Base-by-base conservation (phyloP, 1,139 yeast genomes). In the Spathaspora sp. region DNA sequence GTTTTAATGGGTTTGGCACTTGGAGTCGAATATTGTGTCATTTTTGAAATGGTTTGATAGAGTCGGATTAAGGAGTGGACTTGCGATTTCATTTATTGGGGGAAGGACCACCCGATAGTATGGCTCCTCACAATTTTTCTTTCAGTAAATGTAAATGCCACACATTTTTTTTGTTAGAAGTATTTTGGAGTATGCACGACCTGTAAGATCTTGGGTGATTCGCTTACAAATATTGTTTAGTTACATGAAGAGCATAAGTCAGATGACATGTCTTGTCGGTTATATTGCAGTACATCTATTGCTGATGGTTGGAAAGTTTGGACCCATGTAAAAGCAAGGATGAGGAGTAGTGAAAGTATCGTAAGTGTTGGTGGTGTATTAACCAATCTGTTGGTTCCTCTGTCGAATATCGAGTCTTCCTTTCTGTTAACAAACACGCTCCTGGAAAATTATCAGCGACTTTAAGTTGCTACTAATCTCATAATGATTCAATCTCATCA, bases 1-100 rank as follows among this genome's bases (percentile, higher is more conserved):
- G 58, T 53, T 42, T 45, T 50, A 27, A 53, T 51, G 2, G 49
- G 43, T 17, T 38, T 34, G 43, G 9, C 13, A 2, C 5, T 43
- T 16, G 3, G 34, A 4, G 34, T 18, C 11, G 20, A 37, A 15
- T 15, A 11, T 36, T 29, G 29, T 7, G 49, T 39, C 49, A 46
- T 48, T 29, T 39, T 40, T 9, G 49, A n/a, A 27, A 48, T 24
- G 24, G 51, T 44, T 23, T 43, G 51, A 31, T 40, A 38, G 26
- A 23, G 6, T 34, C 24, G 20, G 9, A 7, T 23, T 15, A 38
- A 38, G 27, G 29, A 20, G 7, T 38, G 13, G 17, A 23, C 31
- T 10, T 24, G 27, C 4, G 11, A 18, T 38, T 13, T 24, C 31
- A 26, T 26, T 24, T 24, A 18, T 24, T 17, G 27, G 27, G 20